Conservation (phyloP, 352 stramenopile species). For the Stephanocyclus meneghinianus region DNA sequence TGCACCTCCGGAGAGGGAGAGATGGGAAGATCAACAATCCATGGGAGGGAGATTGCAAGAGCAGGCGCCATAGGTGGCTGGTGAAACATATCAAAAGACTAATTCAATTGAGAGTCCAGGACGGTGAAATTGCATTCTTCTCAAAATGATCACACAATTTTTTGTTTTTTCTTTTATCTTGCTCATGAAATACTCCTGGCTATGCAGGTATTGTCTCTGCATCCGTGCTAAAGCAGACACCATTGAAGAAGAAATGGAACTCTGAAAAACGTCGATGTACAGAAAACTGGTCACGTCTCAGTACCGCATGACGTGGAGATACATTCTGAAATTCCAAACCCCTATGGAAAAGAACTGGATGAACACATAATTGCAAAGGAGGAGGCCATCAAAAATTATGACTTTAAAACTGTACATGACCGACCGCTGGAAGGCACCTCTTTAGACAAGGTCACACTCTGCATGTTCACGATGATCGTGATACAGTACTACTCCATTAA, state of each 20-base stretch:
- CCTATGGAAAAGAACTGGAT: constrained; percentile 52
- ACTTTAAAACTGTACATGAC: constrained; percentile 63
- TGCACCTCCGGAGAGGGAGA: background rate
- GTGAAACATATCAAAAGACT: constrained; percentile 61
- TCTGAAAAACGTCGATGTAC: constrained; percentile 63
- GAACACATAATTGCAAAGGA: constrained; percentile 49
- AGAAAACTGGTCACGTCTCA: constrained; percentile 62
- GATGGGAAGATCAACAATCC: background rate
- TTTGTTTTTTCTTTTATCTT: background rate
- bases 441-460: no score
- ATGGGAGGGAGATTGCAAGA: background rate
- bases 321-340: constrained; percentile 56
- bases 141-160: background rate
- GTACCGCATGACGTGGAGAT: constrained; percentile 58
- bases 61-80: constrained; percentile 28
- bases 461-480: no score
- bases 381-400: constrained; percentile 67
- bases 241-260: constrained; percentile 71
- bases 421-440: no score
- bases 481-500: no score
- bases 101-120: constrained; percentile 35
- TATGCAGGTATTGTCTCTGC: constrained; percentile 60
- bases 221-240: constrained; percentile 46
- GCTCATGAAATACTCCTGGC: background rate
- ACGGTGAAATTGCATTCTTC: constrained; percentile 33